Base-by-base conservation (phyloP, 768 basidiomycete genomes). In the Xerocomellus chrysenteron region DNA sequence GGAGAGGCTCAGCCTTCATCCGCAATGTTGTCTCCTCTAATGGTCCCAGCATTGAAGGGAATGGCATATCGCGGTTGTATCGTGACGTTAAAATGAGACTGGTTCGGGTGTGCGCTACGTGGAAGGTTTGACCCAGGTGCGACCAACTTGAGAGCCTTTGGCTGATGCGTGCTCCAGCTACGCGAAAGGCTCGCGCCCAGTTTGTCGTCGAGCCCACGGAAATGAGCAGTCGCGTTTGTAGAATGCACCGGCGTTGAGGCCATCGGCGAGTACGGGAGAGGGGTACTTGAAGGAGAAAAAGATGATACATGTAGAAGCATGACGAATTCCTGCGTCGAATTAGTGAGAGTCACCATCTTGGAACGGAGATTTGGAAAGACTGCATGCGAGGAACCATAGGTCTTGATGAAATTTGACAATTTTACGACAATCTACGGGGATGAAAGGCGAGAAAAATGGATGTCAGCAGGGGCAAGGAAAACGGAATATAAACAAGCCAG, bases 281-380 rank as follows among this genome's bases (percentile, higher is more conserved):
- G 74, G 2, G 81, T 80, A 16, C 81, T 68, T 4, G 81, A 73
- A 11, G 86, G 82, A 42, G 91, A 83, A 61, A 90, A 85, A 0
- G 89, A 91, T 8, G 93, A 92, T 46, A 93, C 87, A 65, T 92
- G 90, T 17, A 95, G 76, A 47, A 96, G 77, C 61, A 92, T 90
- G 47, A 90, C 86, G 64, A 94, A 89, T 69, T 92, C 92, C 71
- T 95, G 87, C 12, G 93, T 92, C 13, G 87, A 82, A 63, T 90
- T 88, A 21, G 88, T 90, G 54, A 97, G 79, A 59, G 82, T 82
- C 40, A 87, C 82, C 76, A 93, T 85, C 65, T 86, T 84, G 52
- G 76, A 80, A 56, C 90, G 83, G 42, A 95, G 76, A 35, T 78
- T 71, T 5, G 83, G 73, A 16, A 84, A 81, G 47, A 86, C 81